Evolutionary conservation across 441 rosid genomes (phyloP), one percentile per base, ranked within the genome.

Genomic region (Populus trichocarpa): DNA sequence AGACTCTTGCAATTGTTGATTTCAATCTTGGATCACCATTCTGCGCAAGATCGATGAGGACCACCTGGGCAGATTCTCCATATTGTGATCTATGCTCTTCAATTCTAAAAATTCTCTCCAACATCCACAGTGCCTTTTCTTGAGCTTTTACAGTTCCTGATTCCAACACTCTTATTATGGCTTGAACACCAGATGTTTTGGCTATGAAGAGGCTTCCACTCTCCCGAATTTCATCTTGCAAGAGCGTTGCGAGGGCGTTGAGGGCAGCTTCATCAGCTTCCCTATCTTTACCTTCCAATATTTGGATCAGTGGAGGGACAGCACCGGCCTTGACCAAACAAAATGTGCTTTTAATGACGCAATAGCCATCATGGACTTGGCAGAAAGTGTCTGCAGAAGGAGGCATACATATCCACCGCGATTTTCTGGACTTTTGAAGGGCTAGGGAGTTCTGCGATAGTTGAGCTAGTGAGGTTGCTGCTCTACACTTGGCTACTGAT

Each of bases 321-420:
- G 94, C 94, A 2, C 88, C 87, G 2, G 94, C 89, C 84, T 90
- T 88, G 77, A 90, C 89, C 78, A 92, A 68, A 81, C 94, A 92
- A 70, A 92, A 87, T 33, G 90, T 89, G 76, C 30, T 86, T 70
- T 83, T 92, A 28, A 84, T 86, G n/a, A 12, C 32, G 81, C 97
- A 92, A 38, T 76, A 72, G 6, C 86, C 85, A n/a, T 86, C 84
- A 67, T 92, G 94, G 67, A 92, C 90, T 77, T 86, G 82, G 38
- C 97, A 89, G 63, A 84, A 66, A 33, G 89, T 75, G 13, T 82
- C 79, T 0, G 85, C 75, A 1, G 94, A 83, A 65, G 87, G 85
- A 46, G 80, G 83, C 71, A 84, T 81, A 32, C 94, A 88, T 0
- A 65, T 74, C 94, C 94, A 90, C 74, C 80, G 83, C 2, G 85